These are phyloP conservation scores for Helenozyma baotianmanensis DNA, from an alignment of 805 yeast species.

Conservation along the genomic window DNA sequence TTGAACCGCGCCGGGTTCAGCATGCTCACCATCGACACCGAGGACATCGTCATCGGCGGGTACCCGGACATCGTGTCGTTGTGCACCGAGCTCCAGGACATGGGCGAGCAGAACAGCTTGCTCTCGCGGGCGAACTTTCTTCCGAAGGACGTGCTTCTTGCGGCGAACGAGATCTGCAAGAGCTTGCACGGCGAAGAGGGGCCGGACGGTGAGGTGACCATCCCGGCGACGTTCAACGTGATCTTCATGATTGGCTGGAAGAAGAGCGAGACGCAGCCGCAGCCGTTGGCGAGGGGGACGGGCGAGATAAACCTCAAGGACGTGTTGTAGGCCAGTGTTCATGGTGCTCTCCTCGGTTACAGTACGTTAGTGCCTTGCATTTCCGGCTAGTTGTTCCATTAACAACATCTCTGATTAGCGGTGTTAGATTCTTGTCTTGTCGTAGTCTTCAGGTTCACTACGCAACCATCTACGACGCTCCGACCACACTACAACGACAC, in stretches of 20 bases:
- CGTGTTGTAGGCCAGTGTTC: conserved; percentile 34
- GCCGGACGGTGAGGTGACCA: conserved; percentile 35
- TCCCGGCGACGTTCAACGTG: conserved; percentile 80
- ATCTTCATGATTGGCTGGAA: conserved; percentile 90
- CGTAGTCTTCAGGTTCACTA: too few species aligned
- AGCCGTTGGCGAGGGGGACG: conserved; percentile 69
- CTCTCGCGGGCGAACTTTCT: conserved; percentile 39
- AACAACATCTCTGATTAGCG: too few species aligned
- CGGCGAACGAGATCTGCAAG: conserved; percentile 71
- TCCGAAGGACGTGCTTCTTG: conserved; percentile 60
- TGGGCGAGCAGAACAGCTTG: conserved; percentile 83
- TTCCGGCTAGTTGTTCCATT: too few species aligned
- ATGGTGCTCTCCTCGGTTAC: background rate
- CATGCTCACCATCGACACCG: conserved; percentile 78
- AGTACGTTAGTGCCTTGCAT: background rate
- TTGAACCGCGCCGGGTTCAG: conserved; percentile 74
- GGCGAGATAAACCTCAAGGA: conserved; percentile 69
- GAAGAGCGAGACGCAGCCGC: conserved; percentile 61
- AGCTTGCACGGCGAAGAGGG: conserved; percentile 65
- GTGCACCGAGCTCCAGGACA: conserved; percentile 65
- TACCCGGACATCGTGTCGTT: conserved; percentile 69
- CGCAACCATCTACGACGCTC: too few species aligned
- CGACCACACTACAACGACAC: too few species aligned
- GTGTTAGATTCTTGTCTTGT: too few species aligned
- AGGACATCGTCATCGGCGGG: conserved; percentile 69